A percentile compares a stretch with the other conserved stretches of the same genome.
Conservation (phyloP, 495 filamentous ascomycete species). For the Paragyromitra xinjiangensis region DNA sequence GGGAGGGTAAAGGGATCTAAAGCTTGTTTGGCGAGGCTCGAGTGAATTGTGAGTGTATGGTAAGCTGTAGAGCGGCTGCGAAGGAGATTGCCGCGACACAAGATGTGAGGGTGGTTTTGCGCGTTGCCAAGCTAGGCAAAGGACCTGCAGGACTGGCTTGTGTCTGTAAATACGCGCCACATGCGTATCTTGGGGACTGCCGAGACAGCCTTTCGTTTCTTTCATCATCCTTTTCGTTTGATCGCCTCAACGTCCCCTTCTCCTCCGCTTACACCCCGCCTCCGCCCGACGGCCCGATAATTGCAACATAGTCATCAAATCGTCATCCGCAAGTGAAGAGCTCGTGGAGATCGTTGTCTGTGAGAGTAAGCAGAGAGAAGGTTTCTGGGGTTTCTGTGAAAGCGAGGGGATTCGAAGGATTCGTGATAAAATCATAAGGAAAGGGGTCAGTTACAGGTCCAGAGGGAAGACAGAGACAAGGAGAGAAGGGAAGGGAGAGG, state of each 20-base stretch:
- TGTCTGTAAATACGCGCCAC: conserved; percentile 15
- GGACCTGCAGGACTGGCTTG: neutral
- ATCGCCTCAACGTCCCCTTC: conserved; percentile 38
- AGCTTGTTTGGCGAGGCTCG: neutral
- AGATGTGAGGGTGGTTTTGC: neutral
- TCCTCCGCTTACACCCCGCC: conserved; percentile 22
- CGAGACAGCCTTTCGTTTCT: conserved; percentile 46
- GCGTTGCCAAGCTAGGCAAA: conserved; percentile 19
- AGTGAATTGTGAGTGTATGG: neutral
- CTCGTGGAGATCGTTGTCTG: conserved; percentile 37
- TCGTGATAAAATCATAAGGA: conserved; percentile 48
- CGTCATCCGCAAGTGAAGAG: conserved; percentile 37
- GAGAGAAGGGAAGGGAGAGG: neutral
- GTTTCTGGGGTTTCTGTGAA: conserved; percentile 33
- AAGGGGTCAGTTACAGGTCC: conserved; percentile 35
- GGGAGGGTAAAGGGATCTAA: neutral
- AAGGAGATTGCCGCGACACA: neutral
- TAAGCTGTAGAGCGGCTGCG: neutral
- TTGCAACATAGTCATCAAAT: conserved; percentile 25
- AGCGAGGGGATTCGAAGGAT: conserved; percentile 30
- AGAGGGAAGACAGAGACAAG: conserved; percentile 5
- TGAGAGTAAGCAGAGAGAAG: conserved; percentile 47
- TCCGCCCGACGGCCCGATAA: conserved; percentile 25
- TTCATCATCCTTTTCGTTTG: conserved; percentile 52
- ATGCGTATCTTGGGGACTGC: conserved; percentile 21